Conservation (phyloP, 1,284 basidiomycete genomes). For the Omphalotus olearius region DNA sequence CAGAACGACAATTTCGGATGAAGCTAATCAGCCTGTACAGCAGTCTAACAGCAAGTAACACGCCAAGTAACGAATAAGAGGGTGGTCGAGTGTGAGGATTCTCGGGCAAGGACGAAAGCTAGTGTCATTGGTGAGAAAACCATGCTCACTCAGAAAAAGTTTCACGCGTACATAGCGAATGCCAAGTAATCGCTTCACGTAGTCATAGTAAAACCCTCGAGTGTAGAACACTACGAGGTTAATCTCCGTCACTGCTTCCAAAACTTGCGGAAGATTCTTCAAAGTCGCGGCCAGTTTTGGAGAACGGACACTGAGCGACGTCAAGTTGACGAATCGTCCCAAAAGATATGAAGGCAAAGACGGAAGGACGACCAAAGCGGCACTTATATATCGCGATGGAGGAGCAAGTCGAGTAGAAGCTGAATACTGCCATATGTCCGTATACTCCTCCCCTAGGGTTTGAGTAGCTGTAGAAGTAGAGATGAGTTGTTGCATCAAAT, state of each 20-base stretch:
- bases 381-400: conserved; percentile 42
- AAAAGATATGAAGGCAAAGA: conserved; percentile 59
- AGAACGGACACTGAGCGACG: conserved; percentile 26
- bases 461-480: conserved; percentile 52
- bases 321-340: conserved; percentile 43
- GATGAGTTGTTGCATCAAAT: not conserved
- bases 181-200: conserved; percentile 68
- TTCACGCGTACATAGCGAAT: conserved; percentile 63
- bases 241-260: conserved; percentile 62
- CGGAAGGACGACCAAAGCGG: conserved; percentile 62
- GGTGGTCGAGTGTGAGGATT: conserved; percentile 71
- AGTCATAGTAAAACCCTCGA: conserved; percentile 74
- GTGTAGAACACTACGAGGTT: conserved; percentile 85
- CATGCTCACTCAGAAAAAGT: no score
- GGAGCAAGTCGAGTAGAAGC: conserved; percentile 34
- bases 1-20: conserved; percentile 27
- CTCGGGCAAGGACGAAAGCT: conserved; percentile 73
- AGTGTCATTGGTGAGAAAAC: not conserved
- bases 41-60: conserved; percentile 70
- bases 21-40: conserved; percentile 55
- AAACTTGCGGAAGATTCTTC: conserved; percentile 37
- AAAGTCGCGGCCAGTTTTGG: conserved; percentile 35
- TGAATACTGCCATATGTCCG: conserved; percentile 77
- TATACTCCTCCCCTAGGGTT: conserved; percentile 90
- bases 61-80: conserved; percentile 82